Evolutionary conservation across 2,329 filamentous ascomycete genomes (phyloP), one percentile per base, ranked within the genome.

Genomic region (Hypoxylon sp.): DNA sequence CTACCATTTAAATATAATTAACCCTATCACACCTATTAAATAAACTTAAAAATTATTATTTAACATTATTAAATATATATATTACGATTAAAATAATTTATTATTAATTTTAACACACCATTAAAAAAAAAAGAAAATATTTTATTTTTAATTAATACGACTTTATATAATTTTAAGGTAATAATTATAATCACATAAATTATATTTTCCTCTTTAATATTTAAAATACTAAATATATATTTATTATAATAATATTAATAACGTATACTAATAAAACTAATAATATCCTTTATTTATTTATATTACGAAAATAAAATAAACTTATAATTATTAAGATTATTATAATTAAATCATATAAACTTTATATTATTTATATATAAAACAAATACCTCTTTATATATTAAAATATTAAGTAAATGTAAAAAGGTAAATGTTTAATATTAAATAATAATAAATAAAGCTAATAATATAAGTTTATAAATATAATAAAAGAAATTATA

Each of bases 121-220:
- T 37, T 11, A n/a, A 37, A n/a, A 37, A n/a, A 11, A 37, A n/a
- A n/a, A 37, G n/a, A 12, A 25, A 11, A 2, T 14, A 25, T 2
- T 46, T 46, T 46, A 46, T 46, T 3, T 46, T 46, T 46, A 25
- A 14, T 46, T 46, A 46, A 46, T 6, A 9, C 21, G 27, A 46
- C 21, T 46, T 25, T 46, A 46, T 46, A 14, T 14, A 46, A 27
- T 14, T 6, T 46, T 25, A 46, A 5, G 5, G 14, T 14, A 14
- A 14, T 12, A 27, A 12, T 8, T 46, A 14, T 25, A 25, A 6
- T 23, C 3, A 5, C 12, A 14, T 46, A 25, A 46, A 46, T 46
- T 46, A 46, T 46, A 46, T 46, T 27, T 46, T 46, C 14, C 12
- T 37, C 4, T 37, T 37, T 37, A 37, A 37, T n/a, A n/a, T 37